Conservation (phyloP, 2,329 filamentous ascomycete genomes). For the Aaosphaeria pasadenensis region DNA sequence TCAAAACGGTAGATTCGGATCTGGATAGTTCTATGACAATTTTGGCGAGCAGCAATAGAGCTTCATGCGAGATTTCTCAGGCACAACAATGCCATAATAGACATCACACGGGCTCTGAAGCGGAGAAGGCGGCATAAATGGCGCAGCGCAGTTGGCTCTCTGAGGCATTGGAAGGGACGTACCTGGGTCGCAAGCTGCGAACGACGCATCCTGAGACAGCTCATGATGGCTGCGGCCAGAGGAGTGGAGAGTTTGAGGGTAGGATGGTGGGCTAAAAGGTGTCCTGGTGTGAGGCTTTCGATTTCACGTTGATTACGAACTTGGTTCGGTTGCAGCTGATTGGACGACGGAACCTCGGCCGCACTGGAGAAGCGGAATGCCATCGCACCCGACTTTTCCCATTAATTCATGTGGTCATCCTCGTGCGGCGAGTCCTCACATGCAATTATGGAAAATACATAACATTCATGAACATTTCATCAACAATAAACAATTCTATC, state of each 20-base stretch:
- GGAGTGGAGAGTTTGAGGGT: constrained; percentile 22
- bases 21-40: not conserved
- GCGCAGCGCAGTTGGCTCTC: constrained; percentile 4
- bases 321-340: constrained; percentile 8
- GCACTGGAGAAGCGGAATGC: not conserved
- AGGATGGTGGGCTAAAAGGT: constrained; percentile 5
- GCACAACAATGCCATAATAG: too few species aligned
- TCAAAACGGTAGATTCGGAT: not conserved
- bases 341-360: constrained; percentile 5
- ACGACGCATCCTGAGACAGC: constrained; percentile 39
- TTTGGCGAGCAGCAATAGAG: too few species aligned
- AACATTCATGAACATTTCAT: too few species aligned
- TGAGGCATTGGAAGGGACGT: constrained; percentile 14
- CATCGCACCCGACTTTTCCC: not conserved
- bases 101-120: too few species aligned
- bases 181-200: constrained; percentile 38
- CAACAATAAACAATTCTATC: too few species aligned
- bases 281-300: too few species aligned
- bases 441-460: too few species aligned
- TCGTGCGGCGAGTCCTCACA: too few species aligned
- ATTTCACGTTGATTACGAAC: too few species aligned
- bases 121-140: too few species aligned
- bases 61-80: too few species aligned
- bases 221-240: constrained; percentile 33
- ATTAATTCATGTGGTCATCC: not conserved